Base-by-base conservation (phyloP, 805 yeast genomes). In the Teunomyces barrocoloradensis region DNA sequence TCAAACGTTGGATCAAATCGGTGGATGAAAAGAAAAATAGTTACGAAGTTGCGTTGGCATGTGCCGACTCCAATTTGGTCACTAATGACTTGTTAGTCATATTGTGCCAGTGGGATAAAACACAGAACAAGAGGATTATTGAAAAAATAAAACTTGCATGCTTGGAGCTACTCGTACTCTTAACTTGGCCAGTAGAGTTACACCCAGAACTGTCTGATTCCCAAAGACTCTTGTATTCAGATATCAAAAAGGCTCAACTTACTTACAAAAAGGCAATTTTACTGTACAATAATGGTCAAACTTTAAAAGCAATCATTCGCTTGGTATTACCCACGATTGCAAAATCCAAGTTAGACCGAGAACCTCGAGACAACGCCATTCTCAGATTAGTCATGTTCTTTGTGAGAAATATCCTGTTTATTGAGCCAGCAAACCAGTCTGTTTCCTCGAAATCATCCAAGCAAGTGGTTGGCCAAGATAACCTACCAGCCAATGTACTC, bases 101-200 rank as follows among this genome's bases (percentile, higher is more conserved):
- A 20, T 62, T 94, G 38, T 74, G 85, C 20, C 84, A 81, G 58
- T 87, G 92, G 89, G 89, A 86, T 43, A 50, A 53, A 66, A 32
- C 63, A 63, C 36, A 51, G 38, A 60, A 59, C 49, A 51, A 48
- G 2, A 52, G 59, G 33, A 65, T 69, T 30, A 65, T 74, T 59
- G 89, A 82, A 47, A 80, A 82, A 53, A 75, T 90, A 41, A 85
- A 90, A 38, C 64, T 87, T 15, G 78, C 89, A 4, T 80, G 87
- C 49, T 66, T 94, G 46, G 97, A 94, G 64, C 64, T 94, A 5
- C 66, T 94, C 48, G 96, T 89, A 1, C 80, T 88, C 2, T 72
- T 94, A 58, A 87, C 97, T 0, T 87, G 96, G 88, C 98, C 98
- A 0, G 61, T 87, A 5, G 82, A 81, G 29, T 62, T 89, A n/a